Percentiles rank a stretch among this genome's conserved stretches.
These are phyloP conservation scores for Arthrobotrys megalospora DNA, from an alignment of 2,329 filamentous ascomycete species.

Conservation along the genomic window DNA sequence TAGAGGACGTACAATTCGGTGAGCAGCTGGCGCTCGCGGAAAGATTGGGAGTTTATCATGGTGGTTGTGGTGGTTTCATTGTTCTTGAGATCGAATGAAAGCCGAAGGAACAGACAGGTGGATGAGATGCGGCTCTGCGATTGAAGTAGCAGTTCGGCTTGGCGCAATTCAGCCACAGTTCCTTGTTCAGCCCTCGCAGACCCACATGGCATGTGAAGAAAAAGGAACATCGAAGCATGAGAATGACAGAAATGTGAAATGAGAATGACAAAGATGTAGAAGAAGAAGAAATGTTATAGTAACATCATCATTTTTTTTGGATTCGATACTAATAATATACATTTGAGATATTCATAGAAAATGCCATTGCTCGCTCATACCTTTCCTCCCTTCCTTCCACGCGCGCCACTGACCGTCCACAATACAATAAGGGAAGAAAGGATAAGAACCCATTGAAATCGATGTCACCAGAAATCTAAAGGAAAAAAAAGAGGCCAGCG, in stretches of 20 bases:
- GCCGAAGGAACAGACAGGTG: neutral
- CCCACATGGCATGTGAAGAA: slow-evolving; percentile 1
- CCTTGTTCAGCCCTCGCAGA: neutral
- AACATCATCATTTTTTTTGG: neutral
- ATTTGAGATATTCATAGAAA: neutral
- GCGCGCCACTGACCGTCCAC: neutral
- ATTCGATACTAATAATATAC: slow-evolving; percentile 3
- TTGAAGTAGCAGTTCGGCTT: slow-evolving; percentile 14
- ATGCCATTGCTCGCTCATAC: neutral
- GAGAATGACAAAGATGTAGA: neutral
- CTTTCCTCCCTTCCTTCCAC: neutral
- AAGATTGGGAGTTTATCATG: slow-evolving; percentile 48
- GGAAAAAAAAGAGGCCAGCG: slow-evolving; percentile 9
- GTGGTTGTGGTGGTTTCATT: neutral
- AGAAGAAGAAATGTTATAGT: no score
- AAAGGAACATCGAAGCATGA: neutral
- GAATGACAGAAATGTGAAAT: neutral
- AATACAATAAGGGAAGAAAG: slow-evolving; percentile 1
- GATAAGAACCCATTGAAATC: neutral
- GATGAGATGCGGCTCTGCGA: slow-evolving; percentile 15
- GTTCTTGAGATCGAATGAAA: neutral
- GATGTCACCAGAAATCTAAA: slow-evolving; percentile 7
- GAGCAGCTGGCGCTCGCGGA: slow-evolving; percentile 50
- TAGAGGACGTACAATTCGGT: slow-evolving; percentile 47
- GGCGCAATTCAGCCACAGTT: slow-evolving; percentile 8